Percentiles rank a stretch among this genome's conserved stretches.
Evolutionary conservation across 345 rosid genomes (phyloP).

Genomic region (Cardamine chenopodiifolia): DNA sequence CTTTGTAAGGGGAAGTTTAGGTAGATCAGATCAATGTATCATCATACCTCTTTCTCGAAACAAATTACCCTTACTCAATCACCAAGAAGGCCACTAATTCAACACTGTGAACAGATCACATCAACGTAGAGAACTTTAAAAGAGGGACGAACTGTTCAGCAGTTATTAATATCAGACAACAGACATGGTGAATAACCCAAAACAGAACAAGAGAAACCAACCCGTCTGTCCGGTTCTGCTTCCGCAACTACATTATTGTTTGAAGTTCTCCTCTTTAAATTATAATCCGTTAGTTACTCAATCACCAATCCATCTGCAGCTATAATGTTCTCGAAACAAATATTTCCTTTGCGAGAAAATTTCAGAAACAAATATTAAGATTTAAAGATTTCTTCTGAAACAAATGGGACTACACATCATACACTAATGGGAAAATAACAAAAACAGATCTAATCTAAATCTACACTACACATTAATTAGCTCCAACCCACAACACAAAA

Average conservation of each 20-base stretch:
- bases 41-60: neutral
- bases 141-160: neutral
- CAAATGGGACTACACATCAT: neutral
- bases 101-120: slow-evolving; percentile 44
- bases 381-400: neutral
- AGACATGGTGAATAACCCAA: too few species aligned
- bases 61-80: slow-evolving; percentile 36
- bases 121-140: neutral
- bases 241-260: too few species aligned
- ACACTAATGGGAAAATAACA: neutral
- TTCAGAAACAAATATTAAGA: neutral
- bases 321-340: too few species aligned
- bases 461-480: slow-evolving; percentile 6
- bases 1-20: too few species aligned
- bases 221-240: too few species aligned
- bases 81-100: slow-evolving; percentile 50
- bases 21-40: slow-evolving; percentile 30
- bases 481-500: neutral
- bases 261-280: too few species aligned
- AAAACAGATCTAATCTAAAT: neutral
- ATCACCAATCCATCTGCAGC: neutral
- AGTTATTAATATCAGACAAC: neutral
- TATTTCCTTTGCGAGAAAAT: neutral
- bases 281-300: neutral
- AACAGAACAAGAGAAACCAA: too few species aligned